These are phyloP conservation scores for Acanthochlamys bracteata DNA, from an alignment of 106 monocot genomes.

Conservation along the genomic window DNA sequence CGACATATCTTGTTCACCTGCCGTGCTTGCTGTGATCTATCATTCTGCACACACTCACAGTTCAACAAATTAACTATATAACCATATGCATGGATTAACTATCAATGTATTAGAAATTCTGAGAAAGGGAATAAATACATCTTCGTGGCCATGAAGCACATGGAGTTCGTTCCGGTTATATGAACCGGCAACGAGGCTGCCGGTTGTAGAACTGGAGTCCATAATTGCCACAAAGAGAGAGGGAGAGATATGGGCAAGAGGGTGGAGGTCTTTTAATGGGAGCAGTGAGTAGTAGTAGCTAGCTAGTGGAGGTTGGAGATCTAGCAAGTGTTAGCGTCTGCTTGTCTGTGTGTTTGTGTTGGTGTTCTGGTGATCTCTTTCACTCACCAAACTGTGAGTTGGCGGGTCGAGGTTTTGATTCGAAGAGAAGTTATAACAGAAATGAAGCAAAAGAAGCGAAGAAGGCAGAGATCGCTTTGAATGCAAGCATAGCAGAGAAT, in stretches of 20 bases:
- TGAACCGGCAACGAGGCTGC: slow-evolving; percentile 47
- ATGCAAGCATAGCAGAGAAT: slow-evolving; percentile 13
- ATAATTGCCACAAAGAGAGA: slow-evolving; percentile 14
- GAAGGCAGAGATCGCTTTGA: slow-evolving; percentile 24
- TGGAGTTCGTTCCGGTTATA: slow-evolving; percentile 41
- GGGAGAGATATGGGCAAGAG: too few relatives aligned
- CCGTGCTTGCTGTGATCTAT: neutral
- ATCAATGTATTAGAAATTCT: too few relatives aligned
- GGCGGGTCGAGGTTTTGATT: slow-evolving; percentile 66
- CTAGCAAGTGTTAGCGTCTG: too few relatives aligned
- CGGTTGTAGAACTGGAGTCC: slow-evolving; percentile 26
- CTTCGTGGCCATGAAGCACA: slow-evolving; percentile 37
- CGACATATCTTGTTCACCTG: slow-evolving; percentile 30
- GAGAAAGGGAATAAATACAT: too few relatives aligned
- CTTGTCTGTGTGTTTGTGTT: too few relatives aligned
- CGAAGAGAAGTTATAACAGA: slow-evolving; percentile 30
- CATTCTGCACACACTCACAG: too few relatives aligned
- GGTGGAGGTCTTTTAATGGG: too few relatives aligned
- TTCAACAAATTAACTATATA: too few relatives aligned
- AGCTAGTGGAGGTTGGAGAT: neutral
- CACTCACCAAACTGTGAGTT: slow-evolving; percentile 74
- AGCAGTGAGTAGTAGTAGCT: too few relatives aligned
- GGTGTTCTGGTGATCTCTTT: too few relatives aligned
- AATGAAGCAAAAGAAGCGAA: neutral
- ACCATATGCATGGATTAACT: too few relatives aligned